These are phyloP conservation scores for Oehlia diaphana DNA, from an alignment of 192 early-diverging fungal species.

Conservation along the genomic window DNA sequence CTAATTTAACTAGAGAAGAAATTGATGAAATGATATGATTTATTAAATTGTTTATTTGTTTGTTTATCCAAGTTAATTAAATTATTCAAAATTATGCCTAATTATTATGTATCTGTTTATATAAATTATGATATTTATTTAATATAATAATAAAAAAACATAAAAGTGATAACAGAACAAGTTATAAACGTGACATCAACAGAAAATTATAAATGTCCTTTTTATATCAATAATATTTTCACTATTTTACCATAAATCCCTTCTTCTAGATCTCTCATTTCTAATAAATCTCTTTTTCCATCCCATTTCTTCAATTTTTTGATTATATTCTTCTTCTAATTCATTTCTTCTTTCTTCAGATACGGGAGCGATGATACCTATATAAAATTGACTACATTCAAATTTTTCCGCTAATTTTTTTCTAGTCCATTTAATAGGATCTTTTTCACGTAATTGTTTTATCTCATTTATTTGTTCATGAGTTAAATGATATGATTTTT, in stretches of 20 bases:
- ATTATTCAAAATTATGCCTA: too few species aligned
- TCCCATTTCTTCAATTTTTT: background rate
- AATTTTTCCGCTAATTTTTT: slow-evolving; percentile 41
- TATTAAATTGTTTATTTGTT: too few species aligned
- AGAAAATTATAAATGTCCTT: too few species aligned
- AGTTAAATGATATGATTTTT: slow-evolving; percentile 14
- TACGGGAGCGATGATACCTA: slow-evolving; percentile 36
- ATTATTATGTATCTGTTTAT: too few species aligned
- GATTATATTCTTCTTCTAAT: background rate
- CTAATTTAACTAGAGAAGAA: background rate
- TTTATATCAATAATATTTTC: too few species aligned
- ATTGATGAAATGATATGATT: background rate
- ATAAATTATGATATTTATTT: too few species aligned
- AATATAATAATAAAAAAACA: too few species aligned
- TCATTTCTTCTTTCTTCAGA: background rate
- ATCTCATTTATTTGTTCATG: slow-evolving; percentile 37
- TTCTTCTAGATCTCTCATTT: slow-evolving; percentile 5
- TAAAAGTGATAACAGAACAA: too few species aligned
- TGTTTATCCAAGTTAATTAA: too few species aligned
- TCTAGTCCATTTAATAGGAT: slow-evolving; percentile 41
- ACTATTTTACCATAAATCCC: background rate
- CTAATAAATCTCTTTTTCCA: slow-evolving; percentile 19
- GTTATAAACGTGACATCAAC: too few species aligned
- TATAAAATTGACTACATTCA: slow-evolving; percentile 40
- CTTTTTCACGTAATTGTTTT: slow-evolving; percentile 32